Evolutionary conservation across 2,329 filamentous ascomycete genomes (phyloP).

Genomic region (Talaromyces sp.): DNA sequence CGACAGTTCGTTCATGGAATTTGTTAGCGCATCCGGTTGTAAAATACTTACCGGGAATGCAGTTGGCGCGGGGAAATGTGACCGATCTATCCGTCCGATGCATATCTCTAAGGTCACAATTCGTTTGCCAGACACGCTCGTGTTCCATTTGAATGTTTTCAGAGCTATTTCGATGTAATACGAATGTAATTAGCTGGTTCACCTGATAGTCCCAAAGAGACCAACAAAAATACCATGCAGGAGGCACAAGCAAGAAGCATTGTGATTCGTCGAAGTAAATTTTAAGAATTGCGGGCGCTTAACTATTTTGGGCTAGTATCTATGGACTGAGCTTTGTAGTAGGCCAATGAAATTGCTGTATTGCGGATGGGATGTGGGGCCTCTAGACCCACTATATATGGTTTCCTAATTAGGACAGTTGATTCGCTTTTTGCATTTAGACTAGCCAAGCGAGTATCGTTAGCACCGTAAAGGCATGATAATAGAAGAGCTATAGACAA

Average conservation of each 20-base stretch:
- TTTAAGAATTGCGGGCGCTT: background rate
- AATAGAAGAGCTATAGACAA: background rate
- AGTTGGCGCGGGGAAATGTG: slow-evolving; percentile 4
- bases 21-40: background rate
- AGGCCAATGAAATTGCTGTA: background rate
- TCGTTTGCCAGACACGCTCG: background rate
- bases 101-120: background rate
- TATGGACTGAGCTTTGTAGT: no score
- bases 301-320: background rate
- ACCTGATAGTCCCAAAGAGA: background rate
- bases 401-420: background rate
- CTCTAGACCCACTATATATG: background rate
- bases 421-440: background rate
- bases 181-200: background rate
- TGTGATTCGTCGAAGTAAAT: background rate
- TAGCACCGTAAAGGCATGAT: background rate
- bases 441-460: background rate
- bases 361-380: background rate
- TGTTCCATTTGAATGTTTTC: background rate
- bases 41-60: background rate
- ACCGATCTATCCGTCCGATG: background rate
- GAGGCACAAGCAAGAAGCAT: background rate
- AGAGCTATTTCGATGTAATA: background rate
- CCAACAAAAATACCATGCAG: background rate
- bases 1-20: background rate